These are phyloP conservation scores for Colletotrichum endophyticum DNA, from an alignment of 2,329 filamentous ascomycete species.

Conservation along the genomic window DNA sequence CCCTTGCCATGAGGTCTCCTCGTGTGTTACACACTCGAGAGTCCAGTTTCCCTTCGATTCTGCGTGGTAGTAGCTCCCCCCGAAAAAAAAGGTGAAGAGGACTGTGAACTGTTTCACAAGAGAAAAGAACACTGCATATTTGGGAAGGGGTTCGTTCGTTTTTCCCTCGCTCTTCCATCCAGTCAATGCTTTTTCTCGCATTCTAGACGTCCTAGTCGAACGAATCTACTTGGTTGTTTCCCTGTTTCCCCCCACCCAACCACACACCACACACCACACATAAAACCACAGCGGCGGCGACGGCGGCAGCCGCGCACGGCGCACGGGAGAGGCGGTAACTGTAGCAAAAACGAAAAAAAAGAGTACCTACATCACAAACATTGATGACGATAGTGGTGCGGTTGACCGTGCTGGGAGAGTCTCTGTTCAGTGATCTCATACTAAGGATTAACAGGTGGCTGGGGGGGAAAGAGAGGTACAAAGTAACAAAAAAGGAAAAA, in stretches of 20 bases:
- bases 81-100: background rate
- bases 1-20: background rate
- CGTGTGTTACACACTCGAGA: background rate
- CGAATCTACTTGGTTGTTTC: background rate
- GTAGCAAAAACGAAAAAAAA: background rate
- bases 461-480: background rate
- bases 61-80: background rate
- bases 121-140: background rate
- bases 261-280: background rate
- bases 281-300: background rate
- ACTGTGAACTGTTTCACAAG: background rate
- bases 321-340: background rate
- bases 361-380: background rate
- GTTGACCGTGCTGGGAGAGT: background rate
- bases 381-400: background rate
- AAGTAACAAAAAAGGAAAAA: background rate
- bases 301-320: background rate
- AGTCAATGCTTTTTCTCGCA: background rate
- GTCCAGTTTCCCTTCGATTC: background rate
- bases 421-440: background rate
- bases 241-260: background rate
- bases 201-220: background rate
- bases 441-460: background rate
- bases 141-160: background rate
- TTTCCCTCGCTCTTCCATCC: background rate